phyloP scores from a whole-genome alignment of 2,329 filamentous ascomycete species.

The Dactylellina drechsleri region DNA sequence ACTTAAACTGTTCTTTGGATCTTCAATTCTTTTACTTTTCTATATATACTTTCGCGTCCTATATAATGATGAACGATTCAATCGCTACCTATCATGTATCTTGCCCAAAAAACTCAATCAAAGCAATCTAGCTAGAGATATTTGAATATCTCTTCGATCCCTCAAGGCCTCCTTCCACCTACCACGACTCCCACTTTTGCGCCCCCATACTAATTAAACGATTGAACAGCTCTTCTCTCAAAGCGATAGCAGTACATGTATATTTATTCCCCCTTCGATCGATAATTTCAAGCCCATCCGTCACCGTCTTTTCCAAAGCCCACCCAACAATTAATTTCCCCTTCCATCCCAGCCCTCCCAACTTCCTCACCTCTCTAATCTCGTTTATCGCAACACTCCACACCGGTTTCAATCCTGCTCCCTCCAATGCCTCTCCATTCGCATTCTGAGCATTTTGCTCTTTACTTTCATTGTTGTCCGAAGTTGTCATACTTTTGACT shows the following conservation, averaged over 20 bases:
- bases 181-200: slow-evolving; percentile 87
- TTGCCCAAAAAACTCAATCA: too few species aligned
- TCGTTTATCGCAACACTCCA: slow-evolving; percentile 78
- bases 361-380: slow-evolving; percentile 78
- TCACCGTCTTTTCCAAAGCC: slow-evolving; percentile 77
- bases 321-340: slow-evolving; percentile 83
- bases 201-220: slow-evolving; percentile 77
- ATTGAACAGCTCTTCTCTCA: slow-evolving; percentile 83
- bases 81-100: too few species aligned
- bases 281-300: slow-evolving; percentile 76
- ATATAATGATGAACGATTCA: too few species aligned
- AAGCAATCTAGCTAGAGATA: too few species aligned
- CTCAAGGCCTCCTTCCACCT: too few species aligned
- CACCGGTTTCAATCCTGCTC: slow-evolving; percentile 62
- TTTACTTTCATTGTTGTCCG: slow-evolving; percentile 64
- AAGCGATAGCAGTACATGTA: slow-evolving; percentile 75
- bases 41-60: too few species aligned
- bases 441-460: slow-evolving; percentile 67
- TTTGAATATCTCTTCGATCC: too few species aligned
- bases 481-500: slow-evolving; percentile 55
- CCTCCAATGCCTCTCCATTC: slow-evolving; percentile 58
- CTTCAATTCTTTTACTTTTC: too few species aligned
- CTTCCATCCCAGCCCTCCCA: slow-evolving; percentile 86
- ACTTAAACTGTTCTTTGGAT: too few species aligned
- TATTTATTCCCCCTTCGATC: slow-evolving; percentile 61